A percentile compares a stretch with the other conserved stretches of the same genome.
phyloP scores from a whole-genome alignment of 2,329 filamentous ascomycete species.

The Aureobasidium zeae region DNA sequence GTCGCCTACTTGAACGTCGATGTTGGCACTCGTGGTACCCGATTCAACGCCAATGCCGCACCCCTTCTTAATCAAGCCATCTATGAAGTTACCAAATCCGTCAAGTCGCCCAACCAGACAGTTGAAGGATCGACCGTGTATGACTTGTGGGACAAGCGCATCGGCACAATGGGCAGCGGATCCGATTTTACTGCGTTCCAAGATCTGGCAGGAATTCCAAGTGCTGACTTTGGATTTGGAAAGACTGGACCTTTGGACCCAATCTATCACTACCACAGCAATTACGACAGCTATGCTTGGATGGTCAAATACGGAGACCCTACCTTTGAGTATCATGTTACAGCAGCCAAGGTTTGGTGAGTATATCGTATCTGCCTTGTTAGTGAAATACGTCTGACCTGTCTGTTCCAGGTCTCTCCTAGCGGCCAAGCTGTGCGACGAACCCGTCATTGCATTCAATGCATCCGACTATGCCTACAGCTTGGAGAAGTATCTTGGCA shows the following conservation, averaged over 20 bases:
- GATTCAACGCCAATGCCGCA: slow-evolving; percentile 58
- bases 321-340: slow-evolving; percentile 48
- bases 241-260: slow-evolving; percentile 30
- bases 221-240: slow-evolving; percentile 40
- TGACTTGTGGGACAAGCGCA: slow-evolving; percentile 50
- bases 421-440: slow-evolving; percentile 38
- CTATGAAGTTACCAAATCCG: slow-evolving; percentile 53
- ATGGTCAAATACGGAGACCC: slow-evolving; percentile 70
- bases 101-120: slow-evolving; percentile 63
- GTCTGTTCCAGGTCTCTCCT: no score
- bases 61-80: slow-evolving; percentile 68
- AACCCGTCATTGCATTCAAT: slow-evolving; percentile 39
- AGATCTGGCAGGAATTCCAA: slow-evolving; percentile 43
- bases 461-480: slow-evolving; percentile 39
- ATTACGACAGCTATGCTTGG: slow-evolving; percentile 79
- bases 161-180: slow-evolving; percentile 47
- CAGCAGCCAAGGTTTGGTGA: slow-evolving; percentile 40
- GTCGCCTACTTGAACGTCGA: slow-evolving; percentile 85
- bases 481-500: slow-evolving; percentile 35
- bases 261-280: slow-evolving; percentile 70
- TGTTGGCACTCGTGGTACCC: slow-evolving; percentile 56
- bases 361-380: no score
- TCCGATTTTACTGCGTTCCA: slow-evolving; percentile 46
- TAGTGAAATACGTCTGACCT: no score
- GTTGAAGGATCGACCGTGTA: slow-evolving; percentile 57